Conservation (phyloP, 2,329 filamentous ascomycete species). For the Talaromyces sp. region DNA sequence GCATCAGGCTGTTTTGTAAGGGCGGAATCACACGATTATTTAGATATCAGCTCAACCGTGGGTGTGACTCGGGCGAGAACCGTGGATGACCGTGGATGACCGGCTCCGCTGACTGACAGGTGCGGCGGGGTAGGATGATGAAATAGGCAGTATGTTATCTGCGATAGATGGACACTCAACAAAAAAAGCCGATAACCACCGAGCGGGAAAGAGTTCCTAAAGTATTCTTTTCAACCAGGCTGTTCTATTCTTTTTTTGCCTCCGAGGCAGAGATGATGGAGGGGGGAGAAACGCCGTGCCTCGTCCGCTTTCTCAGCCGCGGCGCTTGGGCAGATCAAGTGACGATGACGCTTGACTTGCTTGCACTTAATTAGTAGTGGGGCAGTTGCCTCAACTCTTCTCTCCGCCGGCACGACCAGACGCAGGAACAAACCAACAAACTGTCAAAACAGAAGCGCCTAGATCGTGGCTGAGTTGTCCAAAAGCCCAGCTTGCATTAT, state of each 20-base stretch:
- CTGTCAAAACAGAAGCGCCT: neutral
- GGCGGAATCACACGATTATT: neutral
- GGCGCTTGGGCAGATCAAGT: neutral
- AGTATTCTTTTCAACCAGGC: neutral
- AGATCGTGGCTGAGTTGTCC: neutral
- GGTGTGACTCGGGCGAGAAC: constrained; percentile 6
- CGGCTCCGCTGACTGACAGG: constrained; percentile 6
- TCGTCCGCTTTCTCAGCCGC: neutral
- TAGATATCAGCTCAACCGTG: constrained; percentile 7
- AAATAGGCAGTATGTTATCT: neutral
- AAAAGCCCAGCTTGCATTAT: neutral
- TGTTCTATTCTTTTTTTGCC: neutral
- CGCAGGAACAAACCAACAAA: neutral
- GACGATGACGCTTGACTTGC: neutral
- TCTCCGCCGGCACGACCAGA: neutral
- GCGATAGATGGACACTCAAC: no score
- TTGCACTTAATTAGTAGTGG: no score
- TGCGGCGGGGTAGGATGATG: neutral
- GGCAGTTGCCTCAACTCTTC: neutral
- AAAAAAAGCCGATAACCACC: neutral
- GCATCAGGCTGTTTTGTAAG: constrained; percentile 22
- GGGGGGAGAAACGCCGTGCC: neutral
- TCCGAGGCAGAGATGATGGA: neutral
- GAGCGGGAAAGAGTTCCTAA: neutral
- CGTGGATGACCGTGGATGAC: constrained; percentile 12